Evolutionary conservation across 768 basidiomycete species (phyloP), one percentile per base, ranked within the genome.

Genomic region (Hygrophorus pudorinus): DNA sequence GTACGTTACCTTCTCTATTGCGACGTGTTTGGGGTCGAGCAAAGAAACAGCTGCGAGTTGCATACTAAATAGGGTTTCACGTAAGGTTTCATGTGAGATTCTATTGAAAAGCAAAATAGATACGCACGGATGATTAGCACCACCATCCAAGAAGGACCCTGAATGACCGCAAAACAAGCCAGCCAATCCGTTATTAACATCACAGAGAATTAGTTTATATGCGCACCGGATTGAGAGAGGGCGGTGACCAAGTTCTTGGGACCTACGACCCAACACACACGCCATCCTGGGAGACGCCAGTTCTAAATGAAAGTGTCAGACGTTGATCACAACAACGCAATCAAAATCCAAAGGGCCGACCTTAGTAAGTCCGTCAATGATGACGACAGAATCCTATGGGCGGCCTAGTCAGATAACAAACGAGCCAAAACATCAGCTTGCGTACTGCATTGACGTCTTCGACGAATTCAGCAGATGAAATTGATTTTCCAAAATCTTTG

Each of bases 261-360:
- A 0, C 90, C 92, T 16, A 94, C 59, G 27, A 96, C 90, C 92
- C 86, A 90, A 65, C 89, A 93, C 32, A 92, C 69, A 51, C 93
- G 76, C 90, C 90, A 97, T 29, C 93, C 93, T 7, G 92, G 91
- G 44, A 93, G 79, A 54, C 92, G 81, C 84, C 86, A 94, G 62
- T 92, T 92, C 85, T 96, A 62, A 3, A 30, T 14, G n/a, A 45
- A 28, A 21, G 42, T 20, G 44, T 16, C 1, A 41, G 30, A 48
- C 41, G 37, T 24, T 36, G 9, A 16, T 16, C n/a, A 11, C 13
- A 21, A 11, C 13, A 21, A 40, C 42, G 14, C 7, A 24, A 20
- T 14, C 16, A 20, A 20, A 2, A 5, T 10, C 34, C 1, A 27
- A 14, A 30, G 21, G 44, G 41, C 52, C 16, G 41, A 81, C 88